phyloP scores from a whole-genome alignment of 2,329 filamentous ascomycete species.

The Phyllosticta citribraziliensis region DNA sequence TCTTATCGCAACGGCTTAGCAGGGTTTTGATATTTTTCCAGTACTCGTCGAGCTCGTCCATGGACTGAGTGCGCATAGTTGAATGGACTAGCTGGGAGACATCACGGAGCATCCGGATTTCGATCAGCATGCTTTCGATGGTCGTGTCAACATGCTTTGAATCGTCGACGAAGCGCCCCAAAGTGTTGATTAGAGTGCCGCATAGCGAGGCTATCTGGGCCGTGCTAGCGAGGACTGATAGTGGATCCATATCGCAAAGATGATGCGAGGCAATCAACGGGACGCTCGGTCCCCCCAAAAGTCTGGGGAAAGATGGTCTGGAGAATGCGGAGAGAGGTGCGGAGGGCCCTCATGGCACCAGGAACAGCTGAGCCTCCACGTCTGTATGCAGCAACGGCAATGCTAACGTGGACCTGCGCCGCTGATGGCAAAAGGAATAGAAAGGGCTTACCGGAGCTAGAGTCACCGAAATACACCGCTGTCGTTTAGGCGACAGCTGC shows the following conservation, averaged over 20 bases:
- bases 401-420: neutral
- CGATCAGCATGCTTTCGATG: slow-evolving; percentile 1
- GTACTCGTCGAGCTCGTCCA: slow-evolving; percentile 2
- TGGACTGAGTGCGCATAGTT: neutral
- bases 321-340: neutral
- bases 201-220: slow-evolving; percentile 7
- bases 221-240: slow-evolving; percentile 9
- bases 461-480: neutral
- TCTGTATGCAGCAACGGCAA: neutral
- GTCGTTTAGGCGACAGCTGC: neutral
- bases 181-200: slow-evolving; percentile 4
- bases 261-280: neutral
- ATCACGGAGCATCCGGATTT: slow-evolving; percentile 1
- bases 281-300: neutral
- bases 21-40: slow-evolving; percentile 2
- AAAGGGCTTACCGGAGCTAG: neutral
- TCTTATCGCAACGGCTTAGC: neutral
- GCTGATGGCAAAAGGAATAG: neutral
- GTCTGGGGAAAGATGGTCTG: neutral
- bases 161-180: slow-evolving; percentile 2
- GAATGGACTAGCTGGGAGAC: neutral
- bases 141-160: slow-evolving; percentile 6
- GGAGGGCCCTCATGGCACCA: neutral
- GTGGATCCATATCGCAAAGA: slow-evolving; percentile 6
- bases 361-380: neutral